Percentiles rank a stretch among this genome's conserved stretches.
Conservation (phyloP, 2,329 filamentous ascomycete species). For the Cryphonectria naterciae region DNA sequence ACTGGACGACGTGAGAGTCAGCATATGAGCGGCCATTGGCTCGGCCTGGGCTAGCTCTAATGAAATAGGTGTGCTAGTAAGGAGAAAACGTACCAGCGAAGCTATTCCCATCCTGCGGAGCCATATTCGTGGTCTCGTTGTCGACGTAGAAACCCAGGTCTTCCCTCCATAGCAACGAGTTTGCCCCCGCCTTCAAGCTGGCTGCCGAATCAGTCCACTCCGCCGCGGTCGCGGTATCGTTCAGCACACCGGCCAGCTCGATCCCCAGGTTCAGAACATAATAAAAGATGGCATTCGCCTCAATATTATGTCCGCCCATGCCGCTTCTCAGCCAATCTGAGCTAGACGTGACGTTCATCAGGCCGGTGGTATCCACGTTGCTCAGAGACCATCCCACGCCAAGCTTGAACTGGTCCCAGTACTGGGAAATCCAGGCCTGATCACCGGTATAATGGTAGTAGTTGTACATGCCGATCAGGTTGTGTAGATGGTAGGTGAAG, state of each 20-base stretch:
- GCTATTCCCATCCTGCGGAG: slow-evolving; percentile 32
- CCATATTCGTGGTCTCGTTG: slow-evolving; percentile 29
- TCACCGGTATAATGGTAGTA: slow-evolving; percentile 62
- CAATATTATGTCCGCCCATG: slow-evolving; percentile 54
- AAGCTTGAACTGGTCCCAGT: slow-evolving; percentile 53
- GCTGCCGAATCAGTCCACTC: slow-evolving; percentile 18
- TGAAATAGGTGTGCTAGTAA: not conserved
- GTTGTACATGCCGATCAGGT: slow-evolving; percentile 61
- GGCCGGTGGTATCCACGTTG: slow-evolving; percentile 43
- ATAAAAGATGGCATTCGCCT: slow-evolving; percentile 58
- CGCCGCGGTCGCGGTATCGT: slow-evolving; percentile 35
- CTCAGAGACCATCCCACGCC: slow-evolving; percentile 48
- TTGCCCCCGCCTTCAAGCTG: slow-evolving; percentile 22
- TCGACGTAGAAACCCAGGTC: slow-evolving; percentile 31
- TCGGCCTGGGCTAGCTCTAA: not conserved
- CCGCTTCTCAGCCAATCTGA: slow-evolving; percentile 57
- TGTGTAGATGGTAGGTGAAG: slow-evolving; percentile 63
- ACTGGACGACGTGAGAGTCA: slow-evolving; percentile 13
- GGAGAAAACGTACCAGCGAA: slow-evolving; percentile 23
- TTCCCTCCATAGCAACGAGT: slow-evolving; percentile 24
- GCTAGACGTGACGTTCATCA: slow-evolving; percentile 53
- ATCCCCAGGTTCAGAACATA: slow-evolving; percentile 54
- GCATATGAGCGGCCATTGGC: not conserved
- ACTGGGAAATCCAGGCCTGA: slow-evolving; percentile 47
- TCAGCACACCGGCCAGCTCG: slow-evolving; percentile 49